Conservation (phyloP, 2,329 filamentous ascomycete genomes). For the Chaetomiaceae sp. region DNA sequence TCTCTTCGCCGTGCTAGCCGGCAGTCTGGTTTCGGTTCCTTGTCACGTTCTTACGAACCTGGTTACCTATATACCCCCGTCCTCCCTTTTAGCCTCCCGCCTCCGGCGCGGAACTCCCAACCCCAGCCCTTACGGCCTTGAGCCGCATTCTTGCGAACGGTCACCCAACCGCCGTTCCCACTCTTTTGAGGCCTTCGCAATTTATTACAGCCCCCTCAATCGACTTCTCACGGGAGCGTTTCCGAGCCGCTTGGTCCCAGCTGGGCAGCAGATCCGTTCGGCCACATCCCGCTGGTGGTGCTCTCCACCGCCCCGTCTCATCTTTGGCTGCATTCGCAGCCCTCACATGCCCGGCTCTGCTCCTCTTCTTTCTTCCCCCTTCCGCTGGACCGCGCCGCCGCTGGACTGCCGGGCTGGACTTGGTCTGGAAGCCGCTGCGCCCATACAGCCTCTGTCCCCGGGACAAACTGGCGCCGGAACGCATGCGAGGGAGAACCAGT, state of each 20-base stretch:
- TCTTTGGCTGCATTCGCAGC: conserved; percentile 22
- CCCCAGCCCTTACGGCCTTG: conserved; percentile 19
- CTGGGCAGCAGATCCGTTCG: conserved; percentile 9
- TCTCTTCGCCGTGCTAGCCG: conserved; percentile 1
- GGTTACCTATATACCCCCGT: not conserved
- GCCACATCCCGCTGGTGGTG: conserved; percentile 10
- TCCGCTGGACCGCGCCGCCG: conserved; percentile 2
- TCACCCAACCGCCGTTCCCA: conserved; percentile 14
- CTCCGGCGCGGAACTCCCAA: conserved; percentile 15
- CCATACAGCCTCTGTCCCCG: too few relatives aligned
- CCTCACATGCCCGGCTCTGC: conserved; percentile 23
- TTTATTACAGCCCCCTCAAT: conserved; percentile 23
- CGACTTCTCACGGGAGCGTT: conserved; percentile 22
- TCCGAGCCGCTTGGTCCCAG: conserved; percentile 19
- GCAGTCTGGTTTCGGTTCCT: not conserved
- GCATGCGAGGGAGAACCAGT: not conserved
- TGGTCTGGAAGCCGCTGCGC: conserved; percentile 17
- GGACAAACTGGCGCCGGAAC: too few relatives aligned
- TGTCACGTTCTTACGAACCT: not conserved
- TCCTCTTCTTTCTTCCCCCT: too few relatives aligned
- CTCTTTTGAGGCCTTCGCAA: conserved; percentile 17
- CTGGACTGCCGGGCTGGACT: conserved; percentile 2
- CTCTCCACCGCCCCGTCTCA: conserved; percentile 7
- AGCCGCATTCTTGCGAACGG: conserved; percentile 22
- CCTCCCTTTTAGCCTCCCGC: conserved; percentile 3